phyloP scores from a whole-genome alignment of 805 yeast species.

The Zygoascus biomembranicola region DNA sequence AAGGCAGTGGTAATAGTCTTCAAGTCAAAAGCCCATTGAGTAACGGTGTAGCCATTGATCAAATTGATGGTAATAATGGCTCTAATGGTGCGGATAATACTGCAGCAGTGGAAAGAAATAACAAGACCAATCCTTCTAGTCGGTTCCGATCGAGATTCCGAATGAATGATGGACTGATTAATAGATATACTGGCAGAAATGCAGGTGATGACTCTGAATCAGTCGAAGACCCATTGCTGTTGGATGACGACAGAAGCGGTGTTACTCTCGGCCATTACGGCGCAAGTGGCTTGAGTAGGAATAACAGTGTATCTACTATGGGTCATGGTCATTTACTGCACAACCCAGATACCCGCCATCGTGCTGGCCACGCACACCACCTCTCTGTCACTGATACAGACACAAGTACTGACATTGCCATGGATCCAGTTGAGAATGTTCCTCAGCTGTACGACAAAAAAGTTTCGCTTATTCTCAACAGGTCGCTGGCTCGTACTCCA shows the following conservation, averaged over 20 bases:
- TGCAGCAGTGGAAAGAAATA: background rate
- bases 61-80: background rate
- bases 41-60: background rate
- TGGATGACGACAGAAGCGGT: background rate
- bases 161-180: background rate
- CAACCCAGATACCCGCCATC: background rate
- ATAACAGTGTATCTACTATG: background rate
- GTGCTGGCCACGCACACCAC: constrained; percentile 26
- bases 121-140: background rate
- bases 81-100: background rate
- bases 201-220: background rate
- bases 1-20: background rate
- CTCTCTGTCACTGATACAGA: constrained; percentile 53
- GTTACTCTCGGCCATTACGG: background rate
- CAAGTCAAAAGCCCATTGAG: background rate
- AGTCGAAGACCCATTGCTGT: background rate
- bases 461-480: constrained; percentile 64
- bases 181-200: background rate
- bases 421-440: constrained; percentile 56
- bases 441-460: constrained; percentile 75
- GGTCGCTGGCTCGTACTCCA: constrained; percentile 63
- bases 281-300: background rate
- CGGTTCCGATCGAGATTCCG: background rate
- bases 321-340: background rate
- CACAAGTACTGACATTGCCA: constrained; percentile 38